phyloP scores from a whole-genome alignment of 2,329 filamentous ascomycete genomes.

The Colletotrichum lupini region DNA sequence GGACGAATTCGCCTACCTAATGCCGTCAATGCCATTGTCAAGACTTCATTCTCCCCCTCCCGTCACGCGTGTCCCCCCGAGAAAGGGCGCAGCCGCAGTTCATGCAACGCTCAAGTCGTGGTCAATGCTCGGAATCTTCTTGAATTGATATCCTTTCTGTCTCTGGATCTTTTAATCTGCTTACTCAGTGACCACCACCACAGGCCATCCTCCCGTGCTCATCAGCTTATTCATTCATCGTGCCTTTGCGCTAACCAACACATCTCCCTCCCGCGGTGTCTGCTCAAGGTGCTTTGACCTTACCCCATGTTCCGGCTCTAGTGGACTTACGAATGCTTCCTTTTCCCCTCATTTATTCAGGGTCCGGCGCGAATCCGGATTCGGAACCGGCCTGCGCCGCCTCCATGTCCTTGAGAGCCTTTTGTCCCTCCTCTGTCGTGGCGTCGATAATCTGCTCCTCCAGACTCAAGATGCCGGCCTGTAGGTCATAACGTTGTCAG shows the following conservation, averaged over 20 bases:
- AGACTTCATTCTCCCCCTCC: background rate
- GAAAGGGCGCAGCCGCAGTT: background rate
- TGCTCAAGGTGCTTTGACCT: background rate
- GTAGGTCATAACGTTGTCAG: constrained; percentile 40
- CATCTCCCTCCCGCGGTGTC: background rate
- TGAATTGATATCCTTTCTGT: no score
- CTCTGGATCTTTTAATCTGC: background rate
- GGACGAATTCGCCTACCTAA: background rate
- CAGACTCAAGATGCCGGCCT: constrained; percentile 88
- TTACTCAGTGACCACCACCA: background rate
- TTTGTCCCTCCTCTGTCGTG: constrained; percentile 86
- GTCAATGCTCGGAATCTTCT: background rate
- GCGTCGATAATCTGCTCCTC: constrained; percentile 96
- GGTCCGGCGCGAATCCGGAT: constrained; percentile 48
- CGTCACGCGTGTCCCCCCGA: background rate
- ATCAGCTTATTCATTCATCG: background rate
- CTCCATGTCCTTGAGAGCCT: constrained; percentile 81
- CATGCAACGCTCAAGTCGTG: constrained; percentile 17
- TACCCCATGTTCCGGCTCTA: background rate
- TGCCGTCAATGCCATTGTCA: background rate
- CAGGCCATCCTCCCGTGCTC: background rate
- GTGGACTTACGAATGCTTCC: background rate
- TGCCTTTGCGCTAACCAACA: background rate
- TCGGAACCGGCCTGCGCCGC: constrained; percentile 51
- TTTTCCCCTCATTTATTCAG: constrained; percentile 47